Percentiles rank a stretch among this genome's conserved stretches.
Evolutionary conservation across 441 rosid genomes (phyloP).

Genomic region (Metrosideros polymorpha): DNA sequence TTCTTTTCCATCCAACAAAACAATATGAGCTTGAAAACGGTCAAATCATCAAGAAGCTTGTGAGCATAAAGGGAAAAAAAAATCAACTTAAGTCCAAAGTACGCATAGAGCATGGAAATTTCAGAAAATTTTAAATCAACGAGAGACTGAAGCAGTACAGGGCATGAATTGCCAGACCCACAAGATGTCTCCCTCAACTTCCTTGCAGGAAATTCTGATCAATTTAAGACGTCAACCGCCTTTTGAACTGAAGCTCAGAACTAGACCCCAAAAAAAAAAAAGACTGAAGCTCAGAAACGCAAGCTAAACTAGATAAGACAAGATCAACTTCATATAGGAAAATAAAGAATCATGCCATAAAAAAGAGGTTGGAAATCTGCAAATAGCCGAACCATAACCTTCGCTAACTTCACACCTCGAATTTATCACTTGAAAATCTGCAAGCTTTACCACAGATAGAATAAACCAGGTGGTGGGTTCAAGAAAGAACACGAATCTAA

Average conservation of each 20-base stretch:
- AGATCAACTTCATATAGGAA: not conserved
- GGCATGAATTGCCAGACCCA: not conserved
- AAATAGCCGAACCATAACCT: not conserved
- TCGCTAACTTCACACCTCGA: not conserved
- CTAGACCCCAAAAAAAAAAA: too few relatives aligned
- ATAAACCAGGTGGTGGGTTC: not conserved
- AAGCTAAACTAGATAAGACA: not conserved
- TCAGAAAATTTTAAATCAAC: not conserved
- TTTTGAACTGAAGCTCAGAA: not conserved
- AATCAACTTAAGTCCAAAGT: not conserved
- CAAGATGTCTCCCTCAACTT: not conserved
- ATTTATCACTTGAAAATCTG: not conserved
- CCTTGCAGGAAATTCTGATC: slow-evolving; percentile 10
- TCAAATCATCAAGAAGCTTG: not conserved
- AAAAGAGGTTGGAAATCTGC: not conserved
- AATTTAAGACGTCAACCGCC: slow-evolving; percentile 1
- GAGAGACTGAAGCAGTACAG: slow-evolving; percentile 1
- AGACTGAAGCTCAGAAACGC: not conserved
- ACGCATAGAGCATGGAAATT: not conserved
- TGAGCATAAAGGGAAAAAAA: not conserved
- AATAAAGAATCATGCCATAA: not conserved
- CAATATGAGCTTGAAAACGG: not conserved
- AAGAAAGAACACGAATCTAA: not conserved
- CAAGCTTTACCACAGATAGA: not conserved
- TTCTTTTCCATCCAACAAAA: not conserved